Evolutionary conservation across 306 rosid genomes (phyloP).

Genomic region (Chamaecrista fasciculata): DNA sequence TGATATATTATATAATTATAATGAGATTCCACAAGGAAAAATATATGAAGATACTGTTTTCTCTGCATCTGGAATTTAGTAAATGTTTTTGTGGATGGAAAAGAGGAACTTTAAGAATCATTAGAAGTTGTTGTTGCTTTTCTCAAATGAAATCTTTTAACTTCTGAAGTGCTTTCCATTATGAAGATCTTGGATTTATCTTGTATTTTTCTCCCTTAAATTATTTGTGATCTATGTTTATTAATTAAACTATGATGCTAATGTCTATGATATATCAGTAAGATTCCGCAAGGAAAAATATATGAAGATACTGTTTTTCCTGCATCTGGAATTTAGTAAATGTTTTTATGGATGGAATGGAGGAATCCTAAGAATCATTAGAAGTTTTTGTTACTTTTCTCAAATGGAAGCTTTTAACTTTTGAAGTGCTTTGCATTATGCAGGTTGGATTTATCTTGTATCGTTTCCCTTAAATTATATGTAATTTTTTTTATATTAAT

Average conservation of each 20-base stretch:
- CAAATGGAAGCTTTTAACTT: slow-evolving; percentile 8
- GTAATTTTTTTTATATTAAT: background rate
- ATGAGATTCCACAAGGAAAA: slow-evolving; percentile 5
- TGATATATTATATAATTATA: background rate
- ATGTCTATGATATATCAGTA: no score
- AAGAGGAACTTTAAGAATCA: background rate
- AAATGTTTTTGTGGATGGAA: background rate
- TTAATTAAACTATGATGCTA: slow-evolving; percentile 12
- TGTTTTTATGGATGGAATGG: background rate
- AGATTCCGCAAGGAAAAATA: slow-evolving; percentile 2
- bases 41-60: background rate
- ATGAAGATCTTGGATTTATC: background rate
- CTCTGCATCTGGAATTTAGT: background rate
- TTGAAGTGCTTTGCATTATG: slow-evolving; percentile 1
- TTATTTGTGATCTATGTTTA: background rate
- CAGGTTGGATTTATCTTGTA: background rate
- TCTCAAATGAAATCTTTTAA: slow-evolving; percentile 2
- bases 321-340: background rate
- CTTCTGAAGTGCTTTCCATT: background rate
- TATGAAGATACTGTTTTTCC: background rate
- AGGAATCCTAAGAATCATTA: background rate
- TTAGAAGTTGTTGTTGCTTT: background rate
- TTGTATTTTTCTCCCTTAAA: background rate
- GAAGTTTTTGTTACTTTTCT: background rate
- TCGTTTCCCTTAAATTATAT: background rate